These are phyloP conservation scores for Arabidopsis lyrata DNA, from an alignment of 441 rosid genomes.

Conservation along the genomic window DNA sequence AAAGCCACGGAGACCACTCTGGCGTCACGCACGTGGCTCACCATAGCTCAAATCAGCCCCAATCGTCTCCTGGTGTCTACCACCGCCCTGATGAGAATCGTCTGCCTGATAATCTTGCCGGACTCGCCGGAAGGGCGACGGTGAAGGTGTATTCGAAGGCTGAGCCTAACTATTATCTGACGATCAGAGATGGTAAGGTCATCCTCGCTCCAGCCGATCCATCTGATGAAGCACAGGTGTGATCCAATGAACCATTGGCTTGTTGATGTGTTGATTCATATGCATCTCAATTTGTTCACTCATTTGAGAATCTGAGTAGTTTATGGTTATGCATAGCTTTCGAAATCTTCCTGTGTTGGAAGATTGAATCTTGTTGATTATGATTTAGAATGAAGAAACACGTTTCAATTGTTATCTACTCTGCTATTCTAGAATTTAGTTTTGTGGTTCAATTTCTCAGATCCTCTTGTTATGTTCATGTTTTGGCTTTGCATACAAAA, in stretches of 20 bases:
- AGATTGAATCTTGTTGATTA: conserved; percentile 13
- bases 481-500: background rate
- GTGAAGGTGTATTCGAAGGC: conserved; percentile 75
- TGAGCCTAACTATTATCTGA: conserved; percentile 58
- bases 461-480: background rate
- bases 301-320: background rate
- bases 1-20: conserved; percentile 34
- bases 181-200: conserved; percentile 69
- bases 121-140: conserved; percentile 55
- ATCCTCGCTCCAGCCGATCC: conserved; percentile 66
- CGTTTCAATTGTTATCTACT: background rate
- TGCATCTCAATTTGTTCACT: conserved; percentile 20
- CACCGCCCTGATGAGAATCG: conserved; percentile 44
- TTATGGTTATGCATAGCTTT: background rate
- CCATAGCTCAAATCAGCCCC: conserved; percentile 51
- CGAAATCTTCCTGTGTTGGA: background rate
- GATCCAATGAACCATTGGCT: background rate
- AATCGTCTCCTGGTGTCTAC: conserved; percentile 49
- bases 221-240: conserved; percentile 69
- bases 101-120: conserved; percentile 43
- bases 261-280: conserved; percentile 12
- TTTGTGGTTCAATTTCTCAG: background rate
- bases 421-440: background rate
- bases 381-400: background rate
- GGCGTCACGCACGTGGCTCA: conserved; percentile 44